Conservation (phyloP, 495 filamentous ascomycete species). For the Venustampulla echinocandica region DNA sequence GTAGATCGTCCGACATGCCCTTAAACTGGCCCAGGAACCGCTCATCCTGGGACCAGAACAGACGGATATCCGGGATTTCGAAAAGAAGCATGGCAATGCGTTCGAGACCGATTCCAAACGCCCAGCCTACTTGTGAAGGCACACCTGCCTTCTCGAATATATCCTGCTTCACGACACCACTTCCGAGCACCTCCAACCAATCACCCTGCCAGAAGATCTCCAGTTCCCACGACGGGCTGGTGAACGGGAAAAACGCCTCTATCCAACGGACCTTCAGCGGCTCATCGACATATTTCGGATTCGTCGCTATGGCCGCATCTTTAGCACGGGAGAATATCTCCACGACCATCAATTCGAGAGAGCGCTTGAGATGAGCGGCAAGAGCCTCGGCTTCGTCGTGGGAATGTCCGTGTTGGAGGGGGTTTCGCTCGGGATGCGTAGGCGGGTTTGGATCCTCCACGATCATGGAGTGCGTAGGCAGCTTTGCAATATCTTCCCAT, state of each 20-base stretch:
- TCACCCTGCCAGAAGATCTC: slow-evolving; percentile 91
- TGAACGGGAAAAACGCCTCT: slow-evolving; percentile 95
- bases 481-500: slow-evolving; percentile 49
- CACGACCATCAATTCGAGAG: slow-evolving; percentile 78
- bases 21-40: slow-evolving; percentile 78
- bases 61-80: slow-evolving; percentile 89
- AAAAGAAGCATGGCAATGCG: slow-evolving; percentile 95
- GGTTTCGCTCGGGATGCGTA: slow-evolving; percentile 71
- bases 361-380: slow-evolving; percentile 79
- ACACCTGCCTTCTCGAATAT: slow-evolving; percentile 69
- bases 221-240: slow-evolving; percentile 87
- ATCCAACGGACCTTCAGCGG: slow-evolving; percentile 87
- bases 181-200: slow-evolving; percentile 92
- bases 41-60: slow-evolving; percentile 85
- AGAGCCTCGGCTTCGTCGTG: slow-evolving; percentile 74
- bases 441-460: slow-evolving; percentile 84
- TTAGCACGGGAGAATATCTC: slow-evolving; percentile 78
- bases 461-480: slow-evolving; percentile 63
- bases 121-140: slow-evolving; percentile 77
- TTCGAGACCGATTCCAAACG: slow-evolving; percentile 89
- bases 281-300: slow-evolving; percentile 36
- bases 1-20: slow-evolving; percentile 38
- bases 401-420: slow-evolving; percentile 64
- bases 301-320: slow-evolving; percentile 48
- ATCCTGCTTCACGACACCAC: slow-evolving; percentile 79